Conservation (phyloP, 768 basidiomycete genomes). For the Hygrocybe punicea region DNA sequence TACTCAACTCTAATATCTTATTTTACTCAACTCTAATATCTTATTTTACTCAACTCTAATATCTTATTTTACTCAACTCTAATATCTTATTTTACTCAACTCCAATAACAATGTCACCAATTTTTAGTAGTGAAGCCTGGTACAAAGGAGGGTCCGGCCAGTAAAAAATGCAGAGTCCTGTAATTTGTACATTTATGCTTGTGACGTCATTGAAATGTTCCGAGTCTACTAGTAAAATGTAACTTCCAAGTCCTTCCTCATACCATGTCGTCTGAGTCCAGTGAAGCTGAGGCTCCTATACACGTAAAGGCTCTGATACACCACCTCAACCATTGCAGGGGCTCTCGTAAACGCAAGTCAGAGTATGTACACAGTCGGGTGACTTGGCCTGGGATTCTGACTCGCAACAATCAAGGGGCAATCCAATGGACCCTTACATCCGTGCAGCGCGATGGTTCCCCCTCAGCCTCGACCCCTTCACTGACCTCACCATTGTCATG, state of each 20-base stretch:
- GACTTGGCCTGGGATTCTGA: neutral
- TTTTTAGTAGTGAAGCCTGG: too few species aligned
- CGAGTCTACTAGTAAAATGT: too few species aligned
- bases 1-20: too few species aligned
- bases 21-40: too few species aligned
- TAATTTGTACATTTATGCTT: too few species aligned
- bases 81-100: too few species aligned
- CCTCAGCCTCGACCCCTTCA: slow-evolving; percentile 1
- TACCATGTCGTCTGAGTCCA: neutral
- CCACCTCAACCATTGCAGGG: neutral
- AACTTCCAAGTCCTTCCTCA: neutral
- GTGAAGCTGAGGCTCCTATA: neutral
- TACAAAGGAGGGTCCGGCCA: too few species aligned
- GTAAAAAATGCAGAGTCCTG: too few species aligned
- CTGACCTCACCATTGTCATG: neutral
- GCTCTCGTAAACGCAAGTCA: neutral
- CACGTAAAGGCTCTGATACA: neutral
- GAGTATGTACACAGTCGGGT: neutral
- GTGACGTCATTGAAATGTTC: neutral
- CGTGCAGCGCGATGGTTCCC: neutral
- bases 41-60: too few species aligned
- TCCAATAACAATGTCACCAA: too few species aligned
- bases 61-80: too few species aligned
- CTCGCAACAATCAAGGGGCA: neutral
- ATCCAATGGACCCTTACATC: neutral